Base-by-base conservation (phyloP, 2,329 filamentous ascomycete species). In the Beauveria sp. region DNA sequence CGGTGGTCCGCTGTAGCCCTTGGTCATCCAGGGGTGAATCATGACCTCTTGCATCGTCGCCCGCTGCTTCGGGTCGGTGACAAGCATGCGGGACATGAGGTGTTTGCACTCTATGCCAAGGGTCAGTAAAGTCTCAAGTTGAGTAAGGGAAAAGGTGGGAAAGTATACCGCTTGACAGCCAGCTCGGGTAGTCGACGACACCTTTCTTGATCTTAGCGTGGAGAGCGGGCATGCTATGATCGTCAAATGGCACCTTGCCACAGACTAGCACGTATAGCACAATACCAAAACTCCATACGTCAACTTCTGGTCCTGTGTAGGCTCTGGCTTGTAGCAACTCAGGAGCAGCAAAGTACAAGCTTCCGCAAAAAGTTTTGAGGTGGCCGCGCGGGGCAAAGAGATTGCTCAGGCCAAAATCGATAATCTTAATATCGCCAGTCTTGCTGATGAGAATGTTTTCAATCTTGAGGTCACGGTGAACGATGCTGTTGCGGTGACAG, bases 381-480 rank as follows among this genome's bases (percentile, higher is more conserved):
- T 96, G 88, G 64, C 84, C 85, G 50, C 88, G 83, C 0, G 95
- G 95, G 7, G 91, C 88, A 75, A 97, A 99, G 5, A 98, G 84
- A 70, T 99, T 99, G 79, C 93, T 98, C 60, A 99, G 81, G 34
- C 93, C 95, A 74, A 99, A 99, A 73, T 99, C 95, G 68, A 99
- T 99, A 69, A 99, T 98, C 74, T 98, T 98, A 76, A 99, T 99
- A 72, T 99, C 95, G 46, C 95, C 95, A 2, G 90, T 97, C 80
- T 98, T 98, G 81, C 92, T 97, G 77, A 99, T 99, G 64, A 99
- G 84, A 60, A 99, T 99, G 72, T 99, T 99, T 75, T 98, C 95
- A 67, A 99, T 99, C 81, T 99, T 99, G 67, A 99, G 77, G 72
- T 99, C 95, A 56, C 95, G 88, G 74, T 99, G 95, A 26, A 98